Conservation (phyloP, 768 basidiomycete genomes). For the Pleurotus giganteus region DNA sequence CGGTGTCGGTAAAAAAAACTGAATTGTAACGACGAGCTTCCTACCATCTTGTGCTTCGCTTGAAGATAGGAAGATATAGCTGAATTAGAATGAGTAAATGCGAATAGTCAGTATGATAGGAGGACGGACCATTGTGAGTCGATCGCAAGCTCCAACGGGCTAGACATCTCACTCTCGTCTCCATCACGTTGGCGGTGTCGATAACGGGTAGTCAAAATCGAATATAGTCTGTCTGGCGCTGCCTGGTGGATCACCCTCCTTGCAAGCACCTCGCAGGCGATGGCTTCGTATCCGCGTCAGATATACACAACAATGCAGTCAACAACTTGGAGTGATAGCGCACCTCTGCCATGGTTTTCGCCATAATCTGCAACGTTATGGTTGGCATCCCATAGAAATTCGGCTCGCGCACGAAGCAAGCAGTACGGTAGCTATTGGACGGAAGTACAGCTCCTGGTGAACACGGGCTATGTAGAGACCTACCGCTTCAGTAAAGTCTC, state of each 20-base stretch:
- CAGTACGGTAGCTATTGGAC: slow-evolving; percentile 71
- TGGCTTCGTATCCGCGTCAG: slow-evolving; percentile 40
- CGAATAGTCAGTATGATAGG: background rate
- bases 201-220: slow-evolving; percentile 79
- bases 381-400: slow-evolving; percentile 82
- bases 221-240: slow-evolving; percentile 58
- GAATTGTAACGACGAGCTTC: slow-evolving; percentile 13
- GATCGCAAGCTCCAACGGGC: slow-evolving; percentile 87
- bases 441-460: background rate
- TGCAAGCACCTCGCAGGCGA: slow-evolving; percentile 83
- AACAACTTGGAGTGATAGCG: slow-evolving; percentile 10
- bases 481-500: slow-evolving; percentile 86
- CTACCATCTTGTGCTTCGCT: slow-evolving; percentile 80
- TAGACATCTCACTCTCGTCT: slow-evolving; percentile 68
- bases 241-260: slow-evolving; percentile 73
- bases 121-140: slow-evolving; percentile 76
- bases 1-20: background rate
- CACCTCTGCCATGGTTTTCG: slow-evolving; percentile 81
- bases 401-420: slow-evolving; percentile 70
- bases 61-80: slow-evolving; percentile 83
- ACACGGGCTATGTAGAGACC: slow-evolving; percentile 21
- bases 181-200: slow-evolving; percentile 72
- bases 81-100: slow-evolving; percentile 21
- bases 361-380: slow-evolving; percentile 82
- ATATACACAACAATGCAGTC: slow-evolving; percentile 7